Percentiles rank a stretch among this genome's conserved stretches.
Evolutionary conservation across 1,284 basidiomycete genomes (phyloP).

Genomic region (Lignosus rhinocerotis): DNA sequence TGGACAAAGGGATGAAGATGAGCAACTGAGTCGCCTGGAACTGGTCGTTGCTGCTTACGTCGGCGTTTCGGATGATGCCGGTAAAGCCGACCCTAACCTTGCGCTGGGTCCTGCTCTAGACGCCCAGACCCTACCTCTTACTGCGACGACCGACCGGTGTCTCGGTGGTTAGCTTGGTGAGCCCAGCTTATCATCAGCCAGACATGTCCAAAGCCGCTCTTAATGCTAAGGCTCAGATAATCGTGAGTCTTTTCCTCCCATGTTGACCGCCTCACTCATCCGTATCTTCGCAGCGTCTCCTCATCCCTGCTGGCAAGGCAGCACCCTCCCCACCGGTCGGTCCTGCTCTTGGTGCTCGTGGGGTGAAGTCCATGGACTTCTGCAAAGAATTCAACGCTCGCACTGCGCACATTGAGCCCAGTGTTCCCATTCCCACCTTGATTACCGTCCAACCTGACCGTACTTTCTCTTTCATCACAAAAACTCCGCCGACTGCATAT

Average conservation of each 20-base stretch:
- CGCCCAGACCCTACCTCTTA: slow-evolving; percentile 5
- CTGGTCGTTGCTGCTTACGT: background rate
- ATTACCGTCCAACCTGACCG: slow-evolving; percentile 96
- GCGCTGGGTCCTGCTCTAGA: background rate
- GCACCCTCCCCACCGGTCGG: slow-evolving; percentile 96
- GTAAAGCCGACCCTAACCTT: slow-evolving; percentile 8
- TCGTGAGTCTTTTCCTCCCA: slow-evolving; percentile 46
- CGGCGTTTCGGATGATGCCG: slow-evolving; percentile 3
- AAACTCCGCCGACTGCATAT: slow-evolving; percentile 90
- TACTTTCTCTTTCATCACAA: slow-evolving; percentile 90
- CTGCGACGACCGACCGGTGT: slow-evolving; percentile 9
- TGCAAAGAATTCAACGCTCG: slow-evolving; percentile 97
- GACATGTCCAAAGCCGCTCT: slow-evolving; percentile 59
- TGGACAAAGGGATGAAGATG: slow-evolving; percentile 13
- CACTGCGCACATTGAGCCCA: slow-evolving; percentile 86
- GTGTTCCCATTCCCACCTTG: slow-evolving; percentile 86
- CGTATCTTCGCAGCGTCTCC: slow-evolving; percentile 88
- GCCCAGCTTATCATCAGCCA: slow-evolving; percentile 3
- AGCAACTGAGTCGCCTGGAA: background rate
- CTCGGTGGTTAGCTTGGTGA: slow-evolving; percentile 7
- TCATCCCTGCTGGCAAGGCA: slow-evolving; percentile 93
- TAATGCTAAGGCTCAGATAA: slow-evolving; percentile 60
- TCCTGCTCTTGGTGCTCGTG: slow-evolving; percentile 95
- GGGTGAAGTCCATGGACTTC: slow-evolving; percentile 99
- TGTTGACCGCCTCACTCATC: slow-evolving; percentile 9